phyloP scores from a whole-genome alignment of 2,329 filamentous ascomycete genomes.

The Phialemoniopsis sp. region DNA sequence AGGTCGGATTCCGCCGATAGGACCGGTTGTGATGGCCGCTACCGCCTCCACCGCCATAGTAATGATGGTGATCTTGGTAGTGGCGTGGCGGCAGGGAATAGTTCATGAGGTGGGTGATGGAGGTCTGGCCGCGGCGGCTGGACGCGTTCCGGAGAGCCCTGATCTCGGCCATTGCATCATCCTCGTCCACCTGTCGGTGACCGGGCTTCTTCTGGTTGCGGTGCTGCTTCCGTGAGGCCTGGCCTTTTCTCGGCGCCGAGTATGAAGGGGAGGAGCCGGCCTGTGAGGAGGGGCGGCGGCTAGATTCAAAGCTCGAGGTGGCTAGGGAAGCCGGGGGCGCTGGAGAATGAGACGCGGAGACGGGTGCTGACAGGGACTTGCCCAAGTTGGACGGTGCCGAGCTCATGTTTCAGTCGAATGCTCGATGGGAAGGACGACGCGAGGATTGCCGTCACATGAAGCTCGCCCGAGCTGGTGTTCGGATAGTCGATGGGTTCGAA shows the following conservation, averaged over 20 bases:
- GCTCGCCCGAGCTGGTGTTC: no score
- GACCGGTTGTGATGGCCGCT: slow-evolving; percentile 29
- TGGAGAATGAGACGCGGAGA: slow-evolving; percentile 34
- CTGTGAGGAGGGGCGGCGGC: slow-evolving; percentile 35
- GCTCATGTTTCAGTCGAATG: slow-evolving; percentile 17
- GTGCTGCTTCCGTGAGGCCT: slow-evolving; percentile 76
- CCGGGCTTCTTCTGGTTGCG: slow-evolving; percentile 73
- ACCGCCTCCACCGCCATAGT: slow-evolving; percentile 33
- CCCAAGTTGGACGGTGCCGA: slow-evolving; percentile 34
- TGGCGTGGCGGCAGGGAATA: slow-evolving; percentile 77
- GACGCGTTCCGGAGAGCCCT: slow-evolving; percentile 52
- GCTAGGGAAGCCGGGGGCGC: slow-evolving; percentile 35
- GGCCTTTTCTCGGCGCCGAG: slow-evolving; percentile 65
- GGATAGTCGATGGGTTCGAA: no score
- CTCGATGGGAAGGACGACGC: no score
- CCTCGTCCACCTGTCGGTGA: slow-evolving; percentile 56
- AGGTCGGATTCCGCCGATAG: slow-evolving; percentile 69
- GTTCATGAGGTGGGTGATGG: slow-evolving; percentile 94
- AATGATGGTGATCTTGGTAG: slow-evolving; percentile 50
- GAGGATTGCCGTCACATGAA: no score
- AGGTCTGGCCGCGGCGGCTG: slow-evolving; percentile 87
- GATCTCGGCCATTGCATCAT: slow-evolving; percentile 84
- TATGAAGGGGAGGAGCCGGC: slow-evolving; percentile 26
- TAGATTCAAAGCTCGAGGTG: slow-evolving; percentile 43
- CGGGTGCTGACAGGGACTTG: slow-evolving; percentile 44